These are phyloP conservation scores for Acer campestre DNA, from an alignment of 345 rosid species.

Conservation along the genomic window DNA sequence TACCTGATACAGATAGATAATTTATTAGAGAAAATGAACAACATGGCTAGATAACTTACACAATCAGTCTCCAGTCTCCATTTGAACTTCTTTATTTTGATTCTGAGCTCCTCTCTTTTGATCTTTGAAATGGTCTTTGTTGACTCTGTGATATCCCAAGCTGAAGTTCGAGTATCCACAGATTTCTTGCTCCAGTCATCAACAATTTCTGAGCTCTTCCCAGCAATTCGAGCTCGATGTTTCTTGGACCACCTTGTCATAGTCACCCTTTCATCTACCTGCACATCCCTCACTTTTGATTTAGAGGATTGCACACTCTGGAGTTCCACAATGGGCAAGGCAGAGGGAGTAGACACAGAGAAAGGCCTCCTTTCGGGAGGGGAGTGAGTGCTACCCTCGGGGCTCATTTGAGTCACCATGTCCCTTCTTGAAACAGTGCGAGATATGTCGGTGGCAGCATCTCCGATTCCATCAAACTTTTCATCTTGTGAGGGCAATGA, in stretches of 20 bases:
- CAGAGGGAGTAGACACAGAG: constrained; percentile 54
- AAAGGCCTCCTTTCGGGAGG: constrained; percentile 61
- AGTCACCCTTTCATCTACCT: constrained; percentile 85
- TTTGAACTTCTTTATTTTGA: too few relatives aligned
- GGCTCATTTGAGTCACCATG: constrained; percentile 99
- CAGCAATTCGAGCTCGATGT: constrained; percentile 46
- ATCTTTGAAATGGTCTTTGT: constrained; percentile 59
- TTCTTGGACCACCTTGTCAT: constrained; percentile 92
- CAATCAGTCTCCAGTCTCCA: too few relatives aligned
- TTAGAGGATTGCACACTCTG: constrained; percentile 46
- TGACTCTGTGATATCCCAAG: constrained; percentile 70
- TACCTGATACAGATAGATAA: too few relatives aligned
- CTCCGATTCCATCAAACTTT: constrained; percentile 48
- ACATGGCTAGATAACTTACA: too few relatives aligned
- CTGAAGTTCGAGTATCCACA: constrained; percentile 45
- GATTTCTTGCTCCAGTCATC: constrained; percentile 76
- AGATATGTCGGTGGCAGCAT: constrained; percentile 64
- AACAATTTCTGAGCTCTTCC: constrained; percentile 57
- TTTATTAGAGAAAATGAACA: too few relatives aligned
- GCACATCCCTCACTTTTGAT: constrained; percentile 75
- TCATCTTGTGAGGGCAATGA: constrained; percentile 50
- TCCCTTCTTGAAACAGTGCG: constrained; percentile 84
- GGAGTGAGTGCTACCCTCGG: constrained; percentile 63
- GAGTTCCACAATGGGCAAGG: constrained; percentile 54
- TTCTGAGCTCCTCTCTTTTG: too few relatives aligned